Conservation (phyloP, 495 filamentous ascomycete genomes). For the Tuber aestivum region DNA sequence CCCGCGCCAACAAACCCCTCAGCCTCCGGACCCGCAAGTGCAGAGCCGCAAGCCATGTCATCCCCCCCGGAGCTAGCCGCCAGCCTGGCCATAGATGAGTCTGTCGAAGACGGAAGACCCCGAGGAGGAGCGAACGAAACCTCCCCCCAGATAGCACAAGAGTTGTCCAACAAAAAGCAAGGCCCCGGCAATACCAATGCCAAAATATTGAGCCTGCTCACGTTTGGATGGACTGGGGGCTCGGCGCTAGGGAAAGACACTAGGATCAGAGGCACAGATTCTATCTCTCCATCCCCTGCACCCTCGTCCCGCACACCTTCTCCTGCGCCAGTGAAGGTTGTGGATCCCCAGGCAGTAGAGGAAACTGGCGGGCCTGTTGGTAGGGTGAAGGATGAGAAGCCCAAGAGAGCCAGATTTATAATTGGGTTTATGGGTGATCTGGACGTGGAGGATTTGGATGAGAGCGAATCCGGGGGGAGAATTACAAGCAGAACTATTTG, state of each 20-base stretch:
- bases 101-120: background rate
- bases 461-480: slow-evolving; percentile 17
- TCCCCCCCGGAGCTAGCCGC: slow-evolving; percentile 8
- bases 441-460: slow-evolving; percentile 34
- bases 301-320: slow-evolving; percentile 9
- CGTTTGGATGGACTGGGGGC: slow-evolving; percentile 40
- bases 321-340: slow-evolving; percentile 20
- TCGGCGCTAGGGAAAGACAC: slow-evolving; percentile 11
- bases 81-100: background rate
- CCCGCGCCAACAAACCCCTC: slow-evolving; percentile 15
- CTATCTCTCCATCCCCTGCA: slow-evolving; percentile 8
- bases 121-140: slow-evolving; percentile 8
- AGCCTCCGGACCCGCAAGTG: slow-evolving; percentile 8
- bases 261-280: background rate
- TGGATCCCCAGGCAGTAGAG: slow-evolving; percentile 26
- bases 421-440: slow-evolving; percentile 41
- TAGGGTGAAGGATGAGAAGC: slow-evolving; percentile 4
- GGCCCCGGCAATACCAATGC: slow-evolving; percentile 29
- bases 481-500: slow-evolving; percentile 39
- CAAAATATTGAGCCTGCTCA: slow-evolving; percentile 39
- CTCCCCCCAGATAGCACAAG: slow-evolving; percentile 3
- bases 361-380: slow-evolving; percentile 7
- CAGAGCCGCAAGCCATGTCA: slow-evolving; percentile 10
- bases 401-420: slow-evolving; percentile 30
- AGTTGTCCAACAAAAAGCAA: slow-evolving; percentile 17